phyloP scores from a whole-genome alignment of 352 stramenopile genomes.

The Pythium phragmitis region DNA sequence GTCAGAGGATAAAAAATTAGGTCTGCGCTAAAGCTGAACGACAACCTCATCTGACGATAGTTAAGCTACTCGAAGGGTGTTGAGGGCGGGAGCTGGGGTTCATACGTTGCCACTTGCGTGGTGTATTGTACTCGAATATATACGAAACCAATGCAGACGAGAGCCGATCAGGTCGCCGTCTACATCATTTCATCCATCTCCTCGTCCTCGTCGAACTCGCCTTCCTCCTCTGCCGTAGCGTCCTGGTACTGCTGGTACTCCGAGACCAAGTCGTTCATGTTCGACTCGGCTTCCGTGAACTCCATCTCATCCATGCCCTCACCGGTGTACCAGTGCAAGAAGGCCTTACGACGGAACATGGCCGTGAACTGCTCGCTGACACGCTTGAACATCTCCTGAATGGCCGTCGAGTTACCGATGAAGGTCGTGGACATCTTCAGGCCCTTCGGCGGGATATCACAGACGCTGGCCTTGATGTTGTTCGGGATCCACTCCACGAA shows the following conservation, averaged over 20 bases:
- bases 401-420: constrained; percentile 98
- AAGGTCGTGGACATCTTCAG: constrained; percentile 99
- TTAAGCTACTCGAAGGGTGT: constrained; percentile 48
- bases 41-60: constrained; percentile 64
- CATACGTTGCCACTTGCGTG: constrained; percentile 40
- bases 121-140: constrained; percentile 64
- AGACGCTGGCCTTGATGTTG: constrained; percentile 99
- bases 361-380: constrained; percentile 99
- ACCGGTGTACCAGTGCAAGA: constrained; percentile 99
- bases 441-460: constrained; percentile 97
- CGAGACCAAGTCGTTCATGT: constrained; percentile 99
- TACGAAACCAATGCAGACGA: constrained; percentile 50
- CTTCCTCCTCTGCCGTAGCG: constrained; percentile 97
- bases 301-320: constrained; percentile 99
- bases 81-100: constrained; percentile 24
- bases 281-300: constrained; percentile 99
- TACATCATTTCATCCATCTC: constrained; percentile 94
- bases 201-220: constrained; percentile 96
- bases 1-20: constrained; percentile 57
- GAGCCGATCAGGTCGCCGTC: constrained; percentile 44
- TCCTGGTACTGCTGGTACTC: constrained; percentile 99
- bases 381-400: constrained; percentile 99
- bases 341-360: constrained; percentile 99
- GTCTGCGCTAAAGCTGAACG: constrained; percentile 55
- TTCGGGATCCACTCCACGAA: constrained; percentile 99